Percentiles rank a stretch among this genome's conserved stretches.
These are phyloP conservation scores for Fusarium poae DNA, from an alignment of 2,329 filamentous ascomycete species.

Conservation along the genomic window DNA sequence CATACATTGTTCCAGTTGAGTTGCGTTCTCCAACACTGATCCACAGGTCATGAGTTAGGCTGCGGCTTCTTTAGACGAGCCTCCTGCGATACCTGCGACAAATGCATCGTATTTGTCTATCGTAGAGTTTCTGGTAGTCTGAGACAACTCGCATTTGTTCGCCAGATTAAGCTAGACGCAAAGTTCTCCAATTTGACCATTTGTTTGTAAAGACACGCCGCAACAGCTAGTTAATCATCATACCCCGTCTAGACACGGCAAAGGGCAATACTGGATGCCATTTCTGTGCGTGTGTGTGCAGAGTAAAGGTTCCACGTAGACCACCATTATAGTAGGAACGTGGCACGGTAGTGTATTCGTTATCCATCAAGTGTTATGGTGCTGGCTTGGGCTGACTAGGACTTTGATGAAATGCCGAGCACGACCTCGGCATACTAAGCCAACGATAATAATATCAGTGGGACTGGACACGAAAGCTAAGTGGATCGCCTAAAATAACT, in stretches of 20 bases:
- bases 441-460: constrained; percentile 2
- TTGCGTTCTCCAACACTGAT: neutral
- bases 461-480: neutral
- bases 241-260: neutral
- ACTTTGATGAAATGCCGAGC: constrained; percentile 10
- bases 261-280: neutral
- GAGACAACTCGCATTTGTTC: neutral
- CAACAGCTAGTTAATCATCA: neutral
- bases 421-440: constrained; percentile 16
- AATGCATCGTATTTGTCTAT: constrained; percentile 4
- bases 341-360: constrained; percentile 7
- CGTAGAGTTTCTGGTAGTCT: neutral
- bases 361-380: neutral
- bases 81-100: constrained; percentile 20
- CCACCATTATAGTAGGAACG: constrained; percentile 10
- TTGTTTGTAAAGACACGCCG: neutral
- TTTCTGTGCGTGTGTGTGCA: neutral
- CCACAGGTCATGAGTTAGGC: neutral
- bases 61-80: neutral
- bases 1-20: neutral
- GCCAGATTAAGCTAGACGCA: constrained; percentile 1
- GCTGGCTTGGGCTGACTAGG: neutral
- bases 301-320: constrained; percentile 6
- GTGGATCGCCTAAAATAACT: neutral
- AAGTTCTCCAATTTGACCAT: constrained; percentile 7